A percentile compares a stretch with the other conserved stretches of the same genome.
Conservation (phyloP, 1,284 basidiomycete genomes). For the Rhodotorula sp. region DNA sequence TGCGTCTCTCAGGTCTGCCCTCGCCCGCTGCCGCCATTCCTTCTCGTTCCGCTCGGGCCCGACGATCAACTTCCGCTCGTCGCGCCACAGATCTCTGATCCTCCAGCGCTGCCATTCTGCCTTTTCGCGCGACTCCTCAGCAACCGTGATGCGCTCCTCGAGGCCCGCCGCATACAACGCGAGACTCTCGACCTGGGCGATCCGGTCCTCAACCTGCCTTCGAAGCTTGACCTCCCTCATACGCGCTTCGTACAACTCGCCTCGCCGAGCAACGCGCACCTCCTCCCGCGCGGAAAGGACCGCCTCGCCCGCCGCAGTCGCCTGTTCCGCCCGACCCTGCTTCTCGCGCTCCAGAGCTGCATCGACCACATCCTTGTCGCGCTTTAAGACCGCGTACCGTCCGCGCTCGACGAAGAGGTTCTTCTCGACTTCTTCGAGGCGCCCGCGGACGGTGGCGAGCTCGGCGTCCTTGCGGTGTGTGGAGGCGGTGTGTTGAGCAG, state of each 20-base stretch:
- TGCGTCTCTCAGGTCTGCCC: slow-evolving; percentile 30
- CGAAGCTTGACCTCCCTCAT: background rate
- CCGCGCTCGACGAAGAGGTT: background rate
- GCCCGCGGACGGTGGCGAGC: slow-evolving; percentile 2
- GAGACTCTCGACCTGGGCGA: slow-evolving; percentile 16
- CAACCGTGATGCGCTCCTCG: slow-evolving; percentile 5
- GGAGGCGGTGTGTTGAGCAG: slow-evolving; percentile 28
- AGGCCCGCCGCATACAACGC: slow-evolving; percentile 17
- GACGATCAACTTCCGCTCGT: slow-evolving; percentile 9
- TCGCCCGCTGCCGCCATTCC: slow-evolving; percentile 37
- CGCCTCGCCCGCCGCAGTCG: background rate
- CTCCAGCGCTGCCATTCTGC: background rate
- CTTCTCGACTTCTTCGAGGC: background rate
- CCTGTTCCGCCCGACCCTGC: background rate
- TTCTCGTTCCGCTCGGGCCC: slow-evolving; percentile 26
- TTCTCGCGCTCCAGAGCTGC: background rate
- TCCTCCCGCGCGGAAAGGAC: background rate
- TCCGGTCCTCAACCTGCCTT: slow-evolving; percentile 20
- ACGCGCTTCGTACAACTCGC: background rate
- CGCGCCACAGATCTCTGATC: background rate
- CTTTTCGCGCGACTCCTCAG: background rate
- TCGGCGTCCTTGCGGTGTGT: slow-evolving; percentile 30
- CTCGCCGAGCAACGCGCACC: background rate
- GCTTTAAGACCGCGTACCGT: background rate
- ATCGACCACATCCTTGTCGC: background rate